These are phyloP conservation scores for Populus deltoides DNA, from an alignment of 345 rosid species.

Conservation along the genomic window DNA sequence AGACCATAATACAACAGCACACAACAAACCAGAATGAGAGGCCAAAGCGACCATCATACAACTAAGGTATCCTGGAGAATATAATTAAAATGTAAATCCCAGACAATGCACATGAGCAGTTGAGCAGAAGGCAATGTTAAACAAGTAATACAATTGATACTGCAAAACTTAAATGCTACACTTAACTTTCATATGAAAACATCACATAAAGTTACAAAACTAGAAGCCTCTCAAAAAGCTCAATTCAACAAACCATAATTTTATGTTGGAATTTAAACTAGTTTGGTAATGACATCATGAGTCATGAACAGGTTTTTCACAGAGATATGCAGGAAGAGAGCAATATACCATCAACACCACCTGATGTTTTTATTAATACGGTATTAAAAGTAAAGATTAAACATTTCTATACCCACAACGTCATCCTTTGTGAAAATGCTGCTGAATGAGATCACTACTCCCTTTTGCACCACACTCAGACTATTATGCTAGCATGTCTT, in stretches of 20 bases:
- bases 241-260: not conserved
- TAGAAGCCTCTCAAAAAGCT: slow-evolving; percentile 3
- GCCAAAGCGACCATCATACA: not conserved
- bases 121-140: not conserved
- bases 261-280: not conserved
- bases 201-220: not conserved
- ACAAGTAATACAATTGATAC: not conserved
- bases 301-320: not conserved
- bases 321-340: not conserved
- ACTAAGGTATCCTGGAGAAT: not conserved
- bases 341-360: not conserved
- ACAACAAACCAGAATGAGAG: not conserved
- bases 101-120: not conserved
- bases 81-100: not conserved
- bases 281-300: not conserved
- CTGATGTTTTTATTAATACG: not conserved
- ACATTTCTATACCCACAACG: not conserved
- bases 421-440: not conserved
- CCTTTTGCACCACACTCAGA: not conserved
- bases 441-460: not conserved
- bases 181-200: not conserved
- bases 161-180: not conserved
- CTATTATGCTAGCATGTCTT: not conserved
- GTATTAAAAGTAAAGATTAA: not conserved
- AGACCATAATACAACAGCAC: not conserved